phyloP scores from a whole-genome alignment of 2,329 filamentous ascomycete genomes.

The Claviceps sp. region DNA sequence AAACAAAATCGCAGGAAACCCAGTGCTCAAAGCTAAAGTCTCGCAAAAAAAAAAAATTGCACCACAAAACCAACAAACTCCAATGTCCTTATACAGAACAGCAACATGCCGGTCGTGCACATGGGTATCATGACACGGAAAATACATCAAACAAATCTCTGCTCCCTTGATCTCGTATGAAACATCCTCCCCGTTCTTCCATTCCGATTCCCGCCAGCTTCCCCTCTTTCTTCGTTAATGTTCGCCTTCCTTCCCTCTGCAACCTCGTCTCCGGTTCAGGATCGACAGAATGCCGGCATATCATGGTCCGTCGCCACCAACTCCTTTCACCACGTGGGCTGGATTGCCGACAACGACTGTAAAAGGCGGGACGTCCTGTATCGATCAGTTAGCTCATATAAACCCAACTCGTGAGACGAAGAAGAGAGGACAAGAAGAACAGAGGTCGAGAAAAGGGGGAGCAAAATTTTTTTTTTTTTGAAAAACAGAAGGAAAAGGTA shows the following conservation, averaged over 20 bases:
- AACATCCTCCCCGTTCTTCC: not conserved
- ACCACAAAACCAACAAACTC: not conserved
- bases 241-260: not conserved
- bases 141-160: not conserved
- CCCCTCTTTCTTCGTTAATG: not conserved
- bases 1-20: not conserved
- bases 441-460: not conserved
- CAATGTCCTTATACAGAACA: conserved; percentile 9
- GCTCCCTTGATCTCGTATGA: not conserved
- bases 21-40: not conserved
- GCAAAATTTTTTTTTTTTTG: too few species aligned
- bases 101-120: conserved; percentile 6
- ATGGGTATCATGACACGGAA: conserved; percentile 20
- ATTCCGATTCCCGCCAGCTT: not conserved
- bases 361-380: conserved; percentile 49
- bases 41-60: not conserved
- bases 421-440: too few species aligned
- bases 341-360: conserved; percentile 60
- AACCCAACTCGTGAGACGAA: not conserved
- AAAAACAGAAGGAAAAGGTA: not conserved
- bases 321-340: conserved; percentile 39
- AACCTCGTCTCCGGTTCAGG: too few species aligned
- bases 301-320: conserved; percentile 20
- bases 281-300: not conserved
- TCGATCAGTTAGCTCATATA: not conserved